Conservation (phyloP, 768 basidiomycete species). For the Russula virescens region DNA sequence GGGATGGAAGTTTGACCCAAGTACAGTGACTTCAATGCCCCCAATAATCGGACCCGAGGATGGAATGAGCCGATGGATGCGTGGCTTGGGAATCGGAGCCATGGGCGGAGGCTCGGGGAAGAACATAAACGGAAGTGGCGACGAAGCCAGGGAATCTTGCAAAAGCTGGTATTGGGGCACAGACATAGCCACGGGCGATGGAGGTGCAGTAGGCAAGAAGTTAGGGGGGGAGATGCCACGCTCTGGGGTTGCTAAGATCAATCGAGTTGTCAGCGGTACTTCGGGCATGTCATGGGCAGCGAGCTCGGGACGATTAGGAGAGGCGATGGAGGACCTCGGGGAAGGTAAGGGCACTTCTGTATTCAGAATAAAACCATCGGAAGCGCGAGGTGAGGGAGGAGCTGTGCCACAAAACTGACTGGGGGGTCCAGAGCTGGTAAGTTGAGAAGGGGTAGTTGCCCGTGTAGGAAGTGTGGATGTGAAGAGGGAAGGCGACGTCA, state of each 20-base stretch:
- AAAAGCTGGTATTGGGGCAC: constrained; percentile 13
- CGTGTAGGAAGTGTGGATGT: constrained; percentile 30
- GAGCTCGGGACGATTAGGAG: constrained; percentile 7
- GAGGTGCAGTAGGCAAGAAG: constrained; percentile 26
- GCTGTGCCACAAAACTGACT: constrained; percentile 21
- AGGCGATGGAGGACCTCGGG: constrained; percentile 13
- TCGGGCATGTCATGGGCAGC: constrained; percentile 11
- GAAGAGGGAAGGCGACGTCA: constrained; percentile 29
- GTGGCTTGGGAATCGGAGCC: constrained; percentile 52
- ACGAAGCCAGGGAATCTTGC: constrained; percentile 18
- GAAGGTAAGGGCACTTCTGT: constrained; percentile 18
- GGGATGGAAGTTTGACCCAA: constrained; percentile 86
- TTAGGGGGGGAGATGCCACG: constrained; percentile 15
- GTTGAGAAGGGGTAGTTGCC: constrained; percentile 31
- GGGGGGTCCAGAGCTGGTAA: constrained; percentile 19
- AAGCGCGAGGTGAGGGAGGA: constrained; percentile 20
- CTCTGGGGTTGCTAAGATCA: not conserved
- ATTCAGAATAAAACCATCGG: constrained; percentile 10
- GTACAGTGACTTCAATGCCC: constrained; percentile 90
- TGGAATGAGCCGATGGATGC: constrained; percentile 81
- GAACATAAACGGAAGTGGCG: constrained; percentile 37
- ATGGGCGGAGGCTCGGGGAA: constrained; percentile 49
- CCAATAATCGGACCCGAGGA: constrained; percentile 82
- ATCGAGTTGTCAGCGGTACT: not conserved
- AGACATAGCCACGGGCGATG: constrained; percentile 23